phyloP scores from a whole-genome alignment of 2,329 filamentous ascomycete species.

The Calycina marina region DNA sequence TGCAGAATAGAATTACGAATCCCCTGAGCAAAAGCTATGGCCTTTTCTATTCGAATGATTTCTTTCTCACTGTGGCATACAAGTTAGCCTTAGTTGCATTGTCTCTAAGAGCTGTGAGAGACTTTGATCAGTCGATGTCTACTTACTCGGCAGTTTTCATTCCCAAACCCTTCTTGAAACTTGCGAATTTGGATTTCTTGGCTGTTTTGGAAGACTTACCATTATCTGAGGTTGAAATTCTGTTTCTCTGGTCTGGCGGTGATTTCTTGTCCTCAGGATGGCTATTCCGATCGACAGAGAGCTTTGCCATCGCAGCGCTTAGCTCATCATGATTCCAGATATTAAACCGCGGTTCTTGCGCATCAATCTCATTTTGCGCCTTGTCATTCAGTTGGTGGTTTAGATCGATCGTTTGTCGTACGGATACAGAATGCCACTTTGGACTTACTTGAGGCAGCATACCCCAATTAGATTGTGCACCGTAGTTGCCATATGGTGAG shows the following conservation, averaged over 20 bases:
- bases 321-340: constrained; percentile 26
- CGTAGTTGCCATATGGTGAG: constrained; percentile 22
- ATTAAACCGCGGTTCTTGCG: constrained; percentile 23
- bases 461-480: constrained; percentile 8
- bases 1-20: constrained; percentile 25
- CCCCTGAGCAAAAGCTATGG: constrained; percentile 12
- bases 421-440: constrained; percentile 20
- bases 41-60: constrained; percentile 17
- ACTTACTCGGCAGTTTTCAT: constrained; percentile 25
- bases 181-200: constrained; percentile 21
- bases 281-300: constrained; percentile 8
- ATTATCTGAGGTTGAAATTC: constrained; percentile 4
- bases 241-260: constrained; percentile 8
- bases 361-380: constrained; percentile 23
- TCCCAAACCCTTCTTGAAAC: constrained; percentile 26
- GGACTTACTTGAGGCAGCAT: constrained; percentile 19
- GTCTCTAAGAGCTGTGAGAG: too few relatives aligned
- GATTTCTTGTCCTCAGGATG: constrained; percentile 7
- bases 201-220: too few relatives aligned
- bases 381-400: constrained; percentile 25
- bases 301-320: constrained; percentile 19
- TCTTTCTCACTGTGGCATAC: too few relatives aligned
- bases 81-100: too few relatives aligned
- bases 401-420: constrained; percentile 24
- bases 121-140: too few relatives aligned